Evolutionary conservation across 2,329 filamentous ascomycete genomes (phyloP).

Genomic region (Pyrenophora seminiperda): DNA sequence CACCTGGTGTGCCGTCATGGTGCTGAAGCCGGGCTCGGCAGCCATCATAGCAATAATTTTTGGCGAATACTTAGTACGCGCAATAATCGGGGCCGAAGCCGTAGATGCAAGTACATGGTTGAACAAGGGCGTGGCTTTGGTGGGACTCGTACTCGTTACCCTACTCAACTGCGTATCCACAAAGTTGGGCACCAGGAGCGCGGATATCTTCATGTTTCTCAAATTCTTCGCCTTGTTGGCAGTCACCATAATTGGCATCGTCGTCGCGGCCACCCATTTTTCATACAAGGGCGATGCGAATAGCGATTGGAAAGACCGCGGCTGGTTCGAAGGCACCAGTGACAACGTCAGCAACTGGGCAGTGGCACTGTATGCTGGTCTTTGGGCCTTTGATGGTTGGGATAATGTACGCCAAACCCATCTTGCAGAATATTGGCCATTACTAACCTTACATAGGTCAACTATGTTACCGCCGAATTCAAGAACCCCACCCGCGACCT

Average conservation of each 20-base stretch:
- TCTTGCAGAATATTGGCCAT: background rate
- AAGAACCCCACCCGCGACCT: constrained; percentile 88
- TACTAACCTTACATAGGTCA: constrained; percentile 66
- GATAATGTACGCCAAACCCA: constrained; percentile 75
- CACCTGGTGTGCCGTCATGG: constrained; percentile 92
- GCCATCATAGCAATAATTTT: constrained; percentile 98
- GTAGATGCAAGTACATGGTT: constrained; percentile 83
- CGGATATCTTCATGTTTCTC: constrained; percentile 94
- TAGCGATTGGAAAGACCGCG: constrained; percentile 81
- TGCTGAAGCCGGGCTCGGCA: constrained; percentile 89
- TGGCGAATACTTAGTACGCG: constrained; percentile 93
- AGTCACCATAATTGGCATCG: constrained; percentile 84
- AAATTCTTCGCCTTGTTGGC: constrained; percentile 90
- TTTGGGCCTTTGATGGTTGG: constrained; percentile 99
- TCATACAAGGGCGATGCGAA: constrained; percentile 77
- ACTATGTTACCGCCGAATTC: constrained; percentile 97
- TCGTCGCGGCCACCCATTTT: constrained; percentile 85
- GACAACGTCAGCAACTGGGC: constrained; percentile 84
- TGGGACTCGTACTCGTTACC: constrained; percentile 76
- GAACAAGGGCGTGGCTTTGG: constrained; percentile 83
- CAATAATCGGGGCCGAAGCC: constrained; percentile 83
- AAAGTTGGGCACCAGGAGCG: constrained; percentile 80
- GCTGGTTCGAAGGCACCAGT: constrained; percentile 88
- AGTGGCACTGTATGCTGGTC: constrained; percentile 88
- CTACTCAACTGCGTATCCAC: constrained; percentile 91